Evolutionary conservation across 2,329 filamentous ascomycete genomes (phyloP).

Genomic region (Stemphylium vesicarium): DNA sequence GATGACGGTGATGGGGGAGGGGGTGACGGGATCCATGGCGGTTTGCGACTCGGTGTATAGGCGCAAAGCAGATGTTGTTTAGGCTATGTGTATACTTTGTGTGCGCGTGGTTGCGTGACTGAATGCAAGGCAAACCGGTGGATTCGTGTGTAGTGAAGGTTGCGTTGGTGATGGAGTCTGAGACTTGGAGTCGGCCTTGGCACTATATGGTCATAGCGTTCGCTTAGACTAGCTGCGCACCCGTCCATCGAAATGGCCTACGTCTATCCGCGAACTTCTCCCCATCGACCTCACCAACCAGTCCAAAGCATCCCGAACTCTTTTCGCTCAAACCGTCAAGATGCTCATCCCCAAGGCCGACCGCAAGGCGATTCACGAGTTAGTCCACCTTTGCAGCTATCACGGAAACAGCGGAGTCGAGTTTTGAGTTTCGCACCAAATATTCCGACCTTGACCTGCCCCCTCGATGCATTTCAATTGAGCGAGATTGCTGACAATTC

Average conservation of each 20-base stretch:
- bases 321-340: slow-evolving; percentile 49
- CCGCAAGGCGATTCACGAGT: slow-evolving; percentile 99
- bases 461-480: slow-evolving; percentile 15
- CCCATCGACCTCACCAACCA: slow-evolving; percentile 25
- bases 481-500: slow-evolving; percentile 30
- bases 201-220: slow-evolving; percentile 16
- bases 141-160: not conserved
- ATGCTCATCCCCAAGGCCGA: slow-evolving; percentile 99
- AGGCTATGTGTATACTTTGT: not conserved
- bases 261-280: slow-evolving; percentile 18
- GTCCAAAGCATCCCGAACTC: slow-evolving; percentile 33
- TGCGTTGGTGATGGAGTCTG: slow-evolving; percentile 2
- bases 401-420: slow-evolving; percentile 30
- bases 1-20: slow-evolving; percentile 62
- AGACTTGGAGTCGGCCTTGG: slow-evolving; percentile 6
- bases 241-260: slow-evolving; percentile 18
- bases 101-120: not conserved
- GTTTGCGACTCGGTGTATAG: not conserved
- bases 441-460: slow-evolving; percentile 29
- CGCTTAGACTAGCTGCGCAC: slow-evolving; percentile 22
- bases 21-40: slow-evolving; percentile 33
- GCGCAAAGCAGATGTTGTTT: not conserved
- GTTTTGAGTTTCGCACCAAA: slow-evolving; percentile 37
- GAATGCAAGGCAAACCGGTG: no score
- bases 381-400: slow-evolving; percentile 65